Evolutionary conservation across 2,329 filamentous ascomycete genomes (phyloP), one percentile per base, ranked within the genome.

Genomic region (Drechslerella stenobrocha): DNA sequence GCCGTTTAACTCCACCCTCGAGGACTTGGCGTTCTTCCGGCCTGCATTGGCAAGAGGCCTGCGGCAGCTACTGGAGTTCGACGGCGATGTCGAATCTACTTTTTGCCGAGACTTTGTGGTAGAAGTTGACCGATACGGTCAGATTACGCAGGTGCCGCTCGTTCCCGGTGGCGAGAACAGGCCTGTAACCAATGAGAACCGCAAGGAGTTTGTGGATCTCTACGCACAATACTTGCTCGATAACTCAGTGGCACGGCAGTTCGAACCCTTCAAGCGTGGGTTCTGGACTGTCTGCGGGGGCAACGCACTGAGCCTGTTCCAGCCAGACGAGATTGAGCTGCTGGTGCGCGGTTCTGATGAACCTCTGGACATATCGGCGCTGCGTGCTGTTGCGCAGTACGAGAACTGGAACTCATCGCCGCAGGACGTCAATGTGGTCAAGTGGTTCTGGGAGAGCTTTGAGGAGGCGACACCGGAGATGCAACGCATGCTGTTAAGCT

Each of bases 251-350:
- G 79, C 83, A 35, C 83, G 89, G 37, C 90, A 96, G 74, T 96
- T 95, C 71, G 90, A 95, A 74, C 90, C 91, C 0, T 96, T 96
- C 80, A 93, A 93, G 75, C 84, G 90, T 56, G 91, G 91, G 0
- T 96, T 96, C 77, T 96, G 90, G 75, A 95, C 88, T 0, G 89
- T 96, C 24, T 95, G 90, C 74, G 88, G 87, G 32, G 89, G 90
- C 32, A 95, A 93, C 74, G 90, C 91, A 0, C 80, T 96, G 32
- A 89, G 87, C 0, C 81, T 96, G 1, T 96, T 96, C 76, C 58
- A 61, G 30, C 87, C 91, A 0, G 90, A 96, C 75, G 91, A 96
- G 75, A 95, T 96, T 69, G 91, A 96, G 75, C 82, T 95, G 2
- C 81, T 96, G 0, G 83, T 96, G 3, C 82, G 90, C 52, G 90